These are phyloP conservation scores for Coemansia sp. DNA, from an alignment of 371 early-diverging fungal genomes.

Conservation along the genomic window DNA sequence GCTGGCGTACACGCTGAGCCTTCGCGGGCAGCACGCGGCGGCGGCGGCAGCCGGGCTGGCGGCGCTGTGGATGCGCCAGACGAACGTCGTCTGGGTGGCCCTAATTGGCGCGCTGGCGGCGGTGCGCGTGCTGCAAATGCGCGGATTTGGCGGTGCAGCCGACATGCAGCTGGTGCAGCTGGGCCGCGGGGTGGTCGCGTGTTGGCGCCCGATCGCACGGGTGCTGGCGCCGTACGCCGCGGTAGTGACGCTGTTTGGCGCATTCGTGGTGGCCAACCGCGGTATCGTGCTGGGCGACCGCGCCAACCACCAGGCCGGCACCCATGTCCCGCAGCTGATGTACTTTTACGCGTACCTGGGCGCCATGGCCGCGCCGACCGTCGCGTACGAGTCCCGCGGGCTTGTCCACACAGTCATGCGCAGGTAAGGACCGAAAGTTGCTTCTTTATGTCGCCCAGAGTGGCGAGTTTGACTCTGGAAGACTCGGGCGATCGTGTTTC, in stretches of 20 bases:
- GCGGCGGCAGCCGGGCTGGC: conserved; percentile 62
- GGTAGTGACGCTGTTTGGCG: conserved; percentile 57
- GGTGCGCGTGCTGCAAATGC: conserved; percentile 6
- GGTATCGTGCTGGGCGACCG: conserved; percentile 91
- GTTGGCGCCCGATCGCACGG: background rate
- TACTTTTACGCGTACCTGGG: conserved; percentile 78
- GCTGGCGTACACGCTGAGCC: conserved; percentile 61
- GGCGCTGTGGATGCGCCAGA: conserved; percentile 81
- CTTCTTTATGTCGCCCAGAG: background rate
- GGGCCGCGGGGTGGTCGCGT: background rate
- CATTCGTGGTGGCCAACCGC: conserved; percentile 74
- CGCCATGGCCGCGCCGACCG: conserved; percentile 47
- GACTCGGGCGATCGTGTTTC: background rate
- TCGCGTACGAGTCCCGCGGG: background rate
- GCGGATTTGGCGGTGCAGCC: background rate
- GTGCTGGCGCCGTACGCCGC: conserved; percentile 45
- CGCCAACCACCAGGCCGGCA: conserved; percentile 75
- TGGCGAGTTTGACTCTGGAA: background rate
- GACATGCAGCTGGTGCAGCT: conserved; percentile 4
- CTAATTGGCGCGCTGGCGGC: conserved; percentile 27
- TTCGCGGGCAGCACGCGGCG: conserved; percentile 52
- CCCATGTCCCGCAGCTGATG: conserved; percentile 85
- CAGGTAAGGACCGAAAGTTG: background rate
- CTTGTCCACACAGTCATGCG: background rate
- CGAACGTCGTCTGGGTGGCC: conserved; percentile 83